Conservation (phyloP, 306 rosid species). For the Dalbergia oliveri region DNA sequence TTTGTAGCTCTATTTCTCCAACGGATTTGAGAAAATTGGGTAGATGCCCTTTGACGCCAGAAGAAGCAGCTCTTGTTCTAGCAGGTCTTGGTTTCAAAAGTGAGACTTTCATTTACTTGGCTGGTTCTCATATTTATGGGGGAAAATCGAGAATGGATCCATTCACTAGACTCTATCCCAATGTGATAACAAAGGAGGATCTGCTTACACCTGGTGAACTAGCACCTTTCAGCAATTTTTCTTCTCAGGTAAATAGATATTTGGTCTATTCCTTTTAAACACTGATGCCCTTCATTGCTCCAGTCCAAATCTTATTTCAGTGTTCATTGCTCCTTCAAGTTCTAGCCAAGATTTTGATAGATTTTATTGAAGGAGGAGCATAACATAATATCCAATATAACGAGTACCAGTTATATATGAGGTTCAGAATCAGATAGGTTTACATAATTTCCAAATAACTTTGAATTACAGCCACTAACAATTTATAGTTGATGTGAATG, state of each 20-base stretch:
- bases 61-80: conserved; percentile 95
- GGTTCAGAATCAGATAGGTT: neutral
- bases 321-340: neutral
- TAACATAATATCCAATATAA: neutral
- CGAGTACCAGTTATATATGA: no score
- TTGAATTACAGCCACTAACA: neutral
- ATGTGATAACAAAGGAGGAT: conserved; percentile 83
- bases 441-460: neutral
- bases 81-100: conserved; percentile 82
- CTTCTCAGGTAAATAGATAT: conserved; percentile 74
- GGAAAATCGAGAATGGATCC: conserved; percentile 77
- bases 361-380: neutral
- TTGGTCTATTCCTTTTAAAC: neutral
- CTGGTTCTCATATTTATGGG: conserved; percentile 87
- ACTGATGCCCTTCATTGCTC: neutral
- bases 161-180: conserved; percentile 84
- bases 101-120: conserved; percentile 80
- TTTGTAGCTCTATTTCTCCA: conserved; percentile 63
- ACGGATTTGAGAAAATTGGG: conserved; percentile 76
- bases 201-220: conserved; percentile 80
- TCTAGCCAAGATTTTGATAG: neutral
- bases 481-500: conserved; percentile 45
- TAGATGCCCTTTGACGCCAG: conserved; percentile 94
- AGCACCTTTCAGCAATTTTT: conserved; percentile 83
- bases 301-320: neutral